A percentile compares a stretch with the other conserved stretches of the same genome.
These are phyloP conservation scores for Ophiostoma fasciatum DNA, from an alignment of 2,329 filamentous ascomycete genomes.

Conservation along the genomic window DNA sequence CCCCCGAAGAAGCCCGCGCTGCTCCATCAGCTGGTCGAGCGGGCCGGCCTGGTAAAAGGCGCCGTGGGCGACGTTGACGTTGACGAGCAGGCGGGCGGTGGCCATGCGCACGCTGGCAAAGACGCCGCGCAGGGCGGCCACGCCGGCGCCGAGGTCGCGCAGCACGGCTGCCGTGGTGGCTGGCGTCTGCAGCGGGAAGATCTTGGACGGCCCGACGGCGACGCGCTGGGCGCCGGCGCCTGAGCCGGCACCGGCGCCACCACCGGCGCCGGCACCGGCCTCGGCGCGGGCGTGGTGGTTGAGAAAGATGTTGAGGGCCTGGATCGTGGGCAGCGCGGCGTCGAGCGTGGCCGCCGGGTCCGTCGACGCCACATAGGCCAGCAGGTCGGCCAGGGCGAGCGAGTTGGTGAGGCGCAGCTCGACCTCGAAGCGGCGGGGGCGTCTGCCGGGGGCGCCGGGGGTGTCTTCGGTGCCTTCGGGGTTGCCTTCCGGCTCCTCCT, in stretches of 20 bases:
- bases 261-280: too few relatives aligned
- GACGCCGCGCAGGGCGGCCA: conserved; percentile 20
- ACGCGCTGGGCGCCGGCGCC: conserved; percentile 10
- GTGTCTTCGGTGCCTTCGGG: not conserved
- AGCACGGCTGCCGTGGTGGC: too few relatives aligned
- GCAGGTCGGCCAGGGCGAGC: conserved; percentile 14
- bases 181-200: conserved; percentile 12
- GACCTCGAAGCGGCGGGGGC: conserved; percentile 12
- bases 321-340: conserved; percentile 34
- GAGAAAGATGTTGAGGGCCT: conserved; percentile 58
- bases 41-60: conserved; percentile 19
- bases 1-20: too few relatives aligned
- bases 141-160: conserved; percentile 15
- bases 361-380: conserved; percentile 16
- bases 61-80: conserved; percentile 21
- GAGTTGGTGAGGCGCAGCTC: conserved; percentile 14
- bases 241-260: too few relatives aligned
- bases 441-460: not conserved
- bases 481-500: conserved; percentile 18
- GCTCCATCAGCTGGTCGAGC: conserved; percentile 12
- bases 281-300: conserved; percentile 23
- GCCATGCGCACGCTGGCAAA: conserved; percentile 21
- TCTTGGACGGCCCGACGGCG: conserved; percentile 18
- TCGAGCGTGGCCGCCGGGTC: conserved; percentile 10
- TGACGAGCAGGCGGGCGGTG: conserved; percentile 20